Evolutionary conservation across 129 eudicot species (phyloP), one percentile per base, ranked within the genome.

Genomic region (Smallanthus sonchifolius): DNA sequence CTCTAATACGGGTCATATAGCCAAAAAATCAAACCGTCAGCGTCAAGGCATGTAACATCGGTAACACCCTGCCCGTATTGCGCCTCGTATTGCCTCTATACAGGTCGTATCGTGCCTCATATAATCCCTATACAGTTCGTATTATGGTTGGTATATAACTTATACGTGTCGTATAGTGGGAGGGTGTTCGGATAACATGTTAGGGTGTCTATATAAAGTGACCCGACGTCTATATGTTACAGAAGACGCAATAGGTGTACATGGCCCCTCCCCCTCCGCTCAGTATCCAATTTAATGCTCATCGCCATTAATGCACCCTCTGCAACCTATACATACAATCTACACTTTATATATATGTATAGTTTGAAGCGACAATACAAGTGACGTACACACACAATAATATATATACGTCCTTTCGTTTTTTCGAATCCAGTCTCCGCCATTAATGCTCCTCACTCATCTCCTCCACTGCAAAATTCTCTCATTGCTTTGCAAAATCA

Each of bases 301-400:
- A 32, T 65, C 59, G 51, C 67, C 83, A 72, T 72, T 72, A 79
- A 79, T 79, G 74, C 78, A 17, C 48, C 17, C 52, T 73, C 78
- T 79, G 83, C 78, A 79, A 65, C 78, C 39, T 79, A 16, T 28
- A 75, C 17, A n/a, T n/a, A n/a, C n/a, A n/a, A n/a, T n/a, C n/a
- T n/a, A n/a, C n/a, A n/a, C n/a, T n/a, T n/a, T n/a, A n/a, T n/a
- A n/a, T n/a, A n/a, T 65, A 14, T 70, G 28, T 65, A 65, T 65
- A 19, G 37, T 65, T 39, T 72, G 83, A 79, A 72, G 74, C 1
- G 83, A 79, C 78, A 57, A 79, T 35, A 65, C 83, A n/a, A 79
- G 6, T 54, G 66, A 56, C 69, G 62, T 37, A 56, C 66, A 67
- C 10, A 49, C 56, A 51, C 70, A 48, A 72, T 71, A 59, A 54